Percentiles rank a stretch among this genome's conserved stretches.
phyloP scores from a whole-genome alignment of 768 basidiomycete genomes.

The Pleurotus tuoliensis region DNA sequence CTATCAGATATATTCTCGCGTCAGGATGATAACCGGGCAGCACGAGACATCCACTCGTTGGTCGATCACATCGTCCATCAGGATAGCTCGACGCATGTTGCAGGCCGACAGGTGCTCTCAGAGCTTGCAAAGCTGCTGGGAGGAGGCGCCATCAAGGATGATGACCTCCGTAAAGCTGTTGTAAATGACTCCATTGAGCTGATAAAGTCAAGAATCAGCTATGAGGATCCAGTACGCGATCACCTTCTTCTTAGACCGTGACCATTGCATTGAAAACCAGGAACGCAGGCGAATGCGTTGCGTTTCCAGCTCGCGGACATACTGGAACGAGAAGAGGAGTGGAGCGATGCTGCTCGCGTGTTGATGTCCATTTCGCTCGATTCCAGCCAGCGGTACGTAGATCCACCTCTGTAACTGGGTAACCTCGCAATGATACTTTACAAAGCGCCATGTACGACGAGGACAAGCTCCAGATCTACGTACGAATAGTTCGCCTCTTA shows the following conservation, averaged over 20 bases:
- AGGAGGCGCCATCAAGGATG: slow-evolving; percentile 48
- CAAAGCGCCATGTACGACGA: slow-evolving; percentile 65
- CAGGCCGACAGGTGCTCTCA: slow-evolving; percentile 82
- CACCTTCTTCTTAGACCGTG: background rate
- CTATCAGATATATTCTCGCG: slow-evolving; percentile 63
- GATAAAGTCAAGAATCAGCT: slow-evolving; percentile 78
- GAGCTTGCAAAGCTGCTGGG: slow-evolving; percentile 74
- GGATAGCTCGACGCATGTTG: slow-evolving; percentile 78
- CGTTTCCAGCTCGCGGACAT: slow-evolving; percentile 90
- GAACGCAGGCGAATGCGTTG: slow-evolving; percentile 70
- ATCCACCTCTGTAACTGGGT: background rate
- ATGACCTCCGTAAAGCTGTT: slow-evolving; percentile 62
- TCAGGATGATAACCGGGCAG: slow-evolving; percentile 38
- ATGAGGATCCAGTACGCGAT: slow-evolving; percentile 85
- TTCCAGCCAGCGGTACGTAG: slow-evolving; percentile 72
- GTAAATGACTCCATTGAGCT: slow-evolving; percentile 71
- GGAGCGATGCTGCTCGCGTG: slow-evolving; percentile 88
- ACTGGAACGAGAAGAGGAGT: slow-evolving; percentile 86
- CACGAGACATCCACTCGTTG: slow-evolving; percentile 61
- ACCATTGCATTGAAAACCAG: background rate
- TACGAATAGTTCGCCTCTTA: slow-evolving; percentile 90
- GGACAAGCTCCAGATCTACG: slow-evolving; percentile 86
- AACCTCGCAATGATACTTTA: background rate
- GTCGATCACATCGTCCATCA: slow-evolving; percentile 82
- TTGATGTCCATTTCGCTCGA: slow-evolving; percentile 92